Base-by-base conservation (phyloP, 169 alveolate species). In the Haemoproteus tartakovskyi region DNA sequence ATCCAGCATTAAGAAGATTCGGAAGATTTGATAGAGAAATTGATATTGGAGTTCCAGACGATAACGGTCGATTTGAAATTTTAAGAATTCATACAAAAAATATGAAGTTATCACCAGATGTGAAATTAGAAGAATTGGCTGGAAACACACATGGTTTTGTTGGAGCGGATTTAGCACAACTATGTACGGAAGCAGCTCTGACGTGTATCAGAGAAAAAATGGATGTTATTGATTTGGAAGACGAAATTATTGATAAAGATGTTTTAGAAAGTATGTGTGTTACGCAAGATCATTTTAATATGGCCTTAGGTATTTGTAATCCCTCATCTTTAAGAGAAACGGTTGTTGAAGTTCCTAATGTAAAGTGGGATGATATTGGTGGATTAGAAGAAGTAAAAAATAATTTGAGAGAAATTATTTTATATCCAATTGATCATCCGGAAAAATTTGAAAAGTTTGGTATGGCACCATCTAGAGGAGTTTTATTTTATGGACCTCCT, bases 1-100 rank as follows among this genome's bases (percentile, higher is more conserved):
- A 98, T 63, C 96, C 99, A 1, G 99, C 99, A 2, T 89, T 98
- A 33, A 94, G 99, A 83, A 94, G 99, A 52, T 97, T 98, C 80
- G 99, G 99, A 0, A 87, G 99, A 64, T 97, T 96, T 80, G 99
- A 97, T 61, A 92, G 99, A 57, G 99, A 96, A 91, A 93, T 97
- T 48, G 99, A 97, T 87, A 97, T 97, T 60, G 99, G 99, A 11
- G 99, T 97, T 18, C 99, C 99, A 3, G 99, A 97, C 86, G 99
- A 97, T 92, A 96, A 95, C 52, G 99, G 99, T n/a, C 92, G 99
- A 70, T 92, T 97, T 89, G 99, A 97, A 87, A 95, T 97, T 50
- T 91, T 97, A 48, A 90, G 99, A 57, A 98, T 97, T 64, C 99
- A 98, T 89, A 96, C 99, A 27, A 95, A 97, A 85, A 98, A 98